Evolutionary conservation across 2,329 filamentous ascomycete genomes (phyloP), one percentile per base, ranked within the genome.

Genomic region (Aspergillus sojae): DNA sequence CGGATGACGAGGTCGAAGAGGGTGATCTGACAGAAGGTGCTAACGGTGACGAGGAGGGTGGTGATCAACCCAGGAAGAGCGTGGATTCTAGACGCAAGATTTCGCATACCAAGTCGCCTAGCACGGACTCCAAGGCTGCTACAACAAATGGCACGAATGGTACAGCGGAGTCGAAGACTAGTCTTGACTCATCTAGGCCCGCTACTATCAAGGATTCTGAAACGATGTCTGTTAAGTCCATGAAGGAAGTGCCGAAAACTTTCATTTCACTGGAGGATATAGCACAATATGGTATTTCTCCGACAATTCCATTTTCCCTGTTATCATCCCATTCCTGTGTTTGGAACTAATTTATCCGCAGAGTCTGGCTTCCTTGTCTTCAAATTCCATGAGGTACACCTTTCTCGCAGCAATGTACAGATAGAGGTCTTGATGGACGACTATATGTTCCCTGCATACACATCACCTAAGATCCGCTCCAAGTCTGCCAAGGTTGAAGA

Each of bases 331-430:
- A 16, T n/a, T 54, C 43, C 12, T 5, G n/a, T 23, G 41, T 26
- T 48, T 34, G 21, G 21, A 12, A 43, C 63, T 64, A 50, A 66
- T 45, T 14, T 5, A 12, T 28, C 16, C 39, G 48, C 67, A 89
- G 93, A 98, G 81, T 95, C 92, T 62, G 95, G 95, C 67, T 86
- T 99, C 62, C 84, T 99, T 67, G 91, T 99, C 61, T 98, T 99
- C 85, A 94, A 94, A 75, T 87, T 99, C 62, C 88, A 97, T 75
- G 94, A 98, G 65, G 93, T 90, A 28, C 91, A 97, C 61, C 86
- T 99, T 74, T 86, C 92, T 0, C 88, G 91, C 67, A 87, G 84
- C 58, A 87, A 94, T 68, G 90, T 88, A 34, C 90, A 92, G 65
- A 83, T 99, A 26, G 93, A 99, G 77, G 87, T 99, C 9, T 83